Conservation (phyloP, 2,329 filamentous ascomycete species). For the Cladosporium colombiae region DNA sequence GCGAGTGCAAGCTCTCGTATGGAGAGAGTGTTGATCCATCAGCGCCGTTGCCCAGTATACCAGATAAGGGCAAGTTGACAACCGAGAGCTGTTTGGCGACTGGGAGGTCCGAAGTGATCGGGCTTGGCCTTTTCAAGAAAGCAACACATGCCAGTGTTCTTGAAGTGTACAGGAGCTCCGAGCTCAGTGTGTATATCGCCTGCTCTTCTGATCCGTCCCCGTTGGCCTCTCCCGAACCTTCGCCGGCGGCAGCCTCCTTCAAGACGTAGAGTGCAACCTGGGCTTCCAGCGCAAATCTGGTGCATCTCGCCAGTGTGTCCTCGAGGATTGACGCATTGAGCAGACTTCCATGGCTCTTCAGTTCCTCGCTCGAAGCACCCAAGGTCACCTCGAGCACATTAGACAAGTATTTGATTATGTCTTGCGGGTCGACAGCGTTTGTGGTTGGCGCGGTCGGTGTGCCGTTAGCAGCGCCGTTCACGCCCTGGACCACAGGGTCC, state of each 20-base stretch:
- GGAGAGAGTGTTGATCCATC: slow-evolving; percentile 63
- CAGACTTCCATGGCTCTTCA: slow-evolving; percentile 79
- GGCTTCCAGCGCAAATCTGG: slow-evolving; percentile 83
- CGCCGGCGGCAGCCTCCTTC: slow-evolving; percentile 63
- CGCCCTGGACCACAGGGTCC: slow-evolving; percentile 40
- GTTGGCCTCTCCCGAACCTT: slow-evolving; percentile 16
- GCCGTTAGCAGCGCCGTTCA: slow-evolving; percentile 39
- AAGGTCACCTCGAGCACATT: slow-evolving; percentile 51
- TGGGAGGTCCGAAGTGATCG: slow-evolving; percentile 79
- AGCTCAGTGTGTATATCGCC: slow-evolving; percentile 77
- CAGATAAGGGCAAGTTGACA: slow-evolving; percentile 84
- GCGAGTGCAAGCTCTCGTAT: slow-evolving; percentile 88
- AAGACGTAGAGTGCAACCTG: slow-evolving; percentile 89
- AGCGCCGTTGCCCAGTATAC: slow-evolving; percentile 57
- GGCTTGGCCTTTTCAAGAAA: slow-evolving; percentile 83
- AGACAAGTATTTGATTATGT: slow-evolving; percentile 51
- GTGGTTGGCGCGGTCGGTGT: slow-evolving; percentile 30
- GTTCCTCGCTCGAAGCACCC: slow-evolving; percentile 65
- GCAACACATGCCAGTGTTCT: slow-evolving; percentile 85
- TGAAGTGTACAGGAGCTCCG: slow-evolving; percentile 76
- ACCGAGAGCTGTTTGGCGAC: slow-evolving; percentile 89
- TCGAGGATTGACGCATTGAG: slow-evolving; percentile 69
- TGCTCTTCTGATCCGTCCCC: slow-evolving; percentile 27
- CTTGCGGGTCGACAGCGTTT: slow-evolving; percentile 46
- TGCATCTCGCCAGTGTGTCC: slow-evolving; percentile 85